A percentile compares a stretch with the other conserved stretches of the same genome.
Conservation (phyloP, 2,329 filamentous ascomycete genomes). For the Botrytis medusae region DNA sequence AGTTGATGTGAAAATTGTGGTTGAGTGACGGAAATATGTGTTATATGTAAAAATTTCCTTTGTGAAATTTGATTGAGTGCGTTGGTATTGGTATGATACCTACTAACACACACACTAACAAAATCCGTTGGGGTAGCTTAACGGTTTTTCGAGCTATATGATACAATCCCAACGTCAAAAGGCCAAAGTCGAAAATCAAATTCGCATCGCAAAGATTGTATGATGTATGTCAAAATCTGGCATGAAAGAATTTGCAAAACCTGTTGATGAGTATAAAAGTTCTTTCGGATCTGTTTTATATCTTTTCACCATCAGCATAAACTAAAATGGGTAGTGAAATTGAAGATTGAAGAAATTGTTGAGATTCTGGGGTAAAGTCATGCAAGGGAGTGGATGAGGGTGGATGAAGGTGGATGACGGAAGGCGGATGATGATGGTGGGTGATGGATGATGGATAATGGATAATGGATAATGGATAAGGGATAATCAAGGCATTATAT, state of each 20-base stretch:
- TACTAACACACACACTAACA: neutral
- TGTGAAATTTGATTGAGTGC: neutral
- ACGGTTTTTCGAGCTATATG: neutral
- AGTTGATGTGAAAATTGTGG: neutral
- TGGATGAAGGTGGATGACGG: neutral
- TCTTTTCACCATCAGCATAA: neutral
- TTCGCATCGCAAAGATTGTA: neutral
- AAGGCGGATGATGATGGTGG: neutral
- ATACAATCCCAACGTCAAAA: neutral
- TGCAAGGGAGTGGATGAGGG: slow-evolving; percentile 5
- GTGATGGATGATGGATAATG: neutral
- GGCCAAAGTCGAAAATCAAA: neutral
- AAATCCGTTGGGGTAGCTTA: slow-evolving; percentile 15
- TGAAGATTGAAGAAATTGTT: neutral
- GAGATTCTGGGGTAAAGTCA: slow-evolving; percentile 17
- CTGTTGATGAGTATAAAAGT: neutral
- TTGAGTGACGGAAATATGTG: neutral
- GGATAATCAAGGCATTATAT: neutral
- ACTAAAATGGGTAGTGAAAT: slow-evolving; percentile 1
- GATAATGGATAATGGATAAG: neutral
- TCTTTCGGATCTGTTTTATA: neutral
- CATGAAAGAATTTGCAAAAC: neutral
- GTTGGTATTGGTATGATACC: neutral
- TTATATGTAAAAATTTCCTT: neutral
- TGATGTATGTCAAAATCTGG: neutral